These are phyloP conservation scores for Fusarium duplospermum DNA, from an alignment of 2,329 filamentous ascomycete genomes.

Conservation along the genomic window DNA sequence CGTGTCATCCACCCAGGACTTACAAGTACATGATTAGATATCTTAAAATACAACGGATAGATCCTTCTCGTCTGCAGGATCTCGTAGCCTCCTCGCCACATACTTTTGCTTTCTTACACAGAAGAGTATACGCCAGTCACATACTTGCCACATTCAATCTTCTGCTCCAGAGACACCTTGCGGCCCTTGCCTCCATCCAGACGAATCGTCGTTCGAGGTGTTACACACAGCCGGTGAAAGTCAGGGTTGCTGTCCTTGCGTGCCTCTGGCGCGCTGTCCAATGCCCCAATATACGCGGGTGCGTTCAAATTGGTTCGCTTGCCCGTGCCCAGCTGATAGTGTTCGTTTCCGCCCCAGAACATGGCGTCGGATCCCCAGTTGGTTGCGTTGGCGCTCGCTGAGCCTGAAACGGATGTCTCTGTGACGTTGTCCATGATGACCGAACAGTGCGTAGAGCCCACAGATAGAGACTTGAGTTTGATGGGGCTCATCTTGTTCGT, in stretches of 20 bases:
- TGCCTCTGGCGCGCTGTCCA: constrained; percentile 73
- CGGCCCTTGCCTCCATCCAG: constrained; percentile 71
- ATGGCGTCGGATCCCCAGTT: constrained; percentile 91
- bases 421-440: constrained; percentile 88
- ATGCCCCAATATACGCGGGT: constrained; percentile 82
- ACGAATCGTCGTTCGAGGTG: constrained; percentile 77
- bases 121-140: constrained; percentile 87
- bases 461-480: constrained; percentile 76
- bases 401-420: constrained; percentile 66
- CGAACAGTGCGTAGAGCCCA: constrained; percentile 83
- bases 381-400: constrained; percentile 72
- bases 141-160: constrained; percentile 85
- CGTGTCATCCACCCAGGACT: constrained; percentile 5
- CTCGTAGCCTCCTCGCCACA: not conserved
- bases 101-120: constrained; percentile 49
- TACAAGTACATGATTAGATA: constrained; percentile 32
- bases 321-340: constrained; percentile 92
- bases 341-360: constrained; percentile 96
- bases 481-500: constrained; percentile 79
- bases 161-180: constrained; percentile 83
- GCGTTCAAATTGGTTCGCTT: constrained; percentile 83
- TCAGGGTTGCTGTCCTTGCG: constrained; percentile 70
- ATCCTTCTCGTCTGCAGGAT: constrained; percentile 6
- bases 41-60: constrained; percentile 28
- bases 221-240: constrained; percentile 81